Evolutionary conservation across 2,329 filamentous ascomycete genomes (phyloP), one percentile per base, ranked within the genome.

Genomic region (Colletotrichum plurivorum): DNA sequence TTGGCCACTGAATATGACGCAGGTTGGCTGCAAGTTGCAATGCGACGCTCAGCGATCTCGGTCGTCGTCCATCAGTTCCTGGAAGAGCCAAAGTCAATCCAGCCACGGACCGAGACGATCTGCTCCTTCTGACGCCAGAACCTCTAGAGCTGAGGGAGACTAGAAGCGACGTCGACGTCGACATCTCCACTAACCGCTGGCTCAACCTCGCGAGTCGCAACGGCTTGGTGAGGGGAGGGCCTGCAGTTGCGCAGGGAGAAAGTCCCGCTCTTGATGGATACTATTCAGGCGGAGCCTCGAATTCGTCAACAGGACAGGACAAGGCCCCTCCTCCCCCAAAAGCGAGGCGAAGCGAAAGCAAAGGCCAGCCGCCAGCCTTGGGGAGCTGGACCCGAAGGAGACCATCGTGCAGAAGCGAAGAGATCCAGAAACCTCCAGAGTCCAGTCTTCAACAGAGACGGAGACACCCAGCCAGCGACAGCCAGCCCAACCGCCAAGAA

Each of bases 1-100:
- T 45, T 41, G 25, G 55, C n/a, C 62, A 54, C 49, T 66, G 55
- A 22, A 69, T 31, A 66, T 69, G 66, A 69, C 66, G 66, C 66
- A 69, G 62, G 9, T 39, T 13, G 41, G 10, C 22, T 60, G 54
- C 65, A 20, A 58, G 41, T 27, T 55, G 54, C 65, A 25, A 58
- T 27, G 8, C 39, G 16, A 49, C 43, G 31, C 61, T 59, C 41
- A 9, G 31, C 25, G 49, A 66, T 60, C 51, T 69, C 54, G 55
- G 54, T 54, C 61, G 13, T 43, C 41, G 62, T 27, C 62, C 43
- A 69, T 69, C 66, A 54, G n/a, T 69, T 66, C 62, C 66, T 46
- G 48, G 54, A 46, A 56, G 15, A 56, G 66, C 27, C 53, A 59
- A 45, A 27, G 20, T 45, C 25, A 54, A 39, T 46, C 60, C 52